A percentile compares a stretch with the other conserved stretches of the same genome.
phyloP scores from a whole-genome alignment of 768 basidiomycete species.

The Boletales sp. region DNA sequence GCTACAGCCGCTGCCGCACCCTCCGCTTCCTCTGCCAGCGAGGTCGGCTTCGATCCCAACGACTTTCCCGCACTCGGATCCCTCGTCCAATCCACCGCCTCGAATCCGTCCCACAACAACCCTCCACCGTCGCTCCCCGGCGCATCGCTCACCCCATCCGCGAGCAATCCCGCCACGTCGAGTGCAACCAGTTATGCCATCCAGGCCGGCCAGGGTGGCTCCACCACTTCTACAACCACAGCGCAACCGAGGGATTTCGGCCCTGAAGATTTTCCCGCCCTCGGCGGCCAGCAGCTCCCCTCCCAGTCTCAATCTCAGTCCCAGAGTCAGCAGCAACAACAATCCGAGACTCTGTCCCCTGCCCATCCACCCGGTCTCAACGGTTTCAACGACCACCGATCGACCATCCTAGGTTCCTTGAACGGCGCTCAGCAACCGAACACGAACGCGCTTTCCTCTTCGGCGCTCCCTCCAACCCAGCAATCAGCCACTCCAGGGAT shows the following conservation, averaged over 20 bases:
- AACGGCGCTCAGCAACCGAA: conserved; percentile 26
- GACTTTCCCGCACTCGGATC: conserved; percentile 85
- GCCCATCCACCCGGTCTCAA: conserved; percentile 77
- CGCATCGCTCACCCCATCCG: conserved; percentile 21
- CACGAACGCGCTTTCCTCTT: conserved; percentile 15
- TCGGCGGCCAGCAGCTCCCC: conserved; percentile 55
- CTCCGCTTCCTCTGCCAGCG: conserved; percentile 62
- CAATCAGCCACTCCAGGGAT: conserved; percentile 61
- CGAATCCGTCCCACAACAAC: conserved; percentile 35
- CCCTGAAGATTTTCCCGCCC: conserved; percentile 87
- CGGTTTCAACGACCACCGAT: conserved; percentile 55
- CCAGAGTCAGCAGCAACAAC: conserved; percentile 29
- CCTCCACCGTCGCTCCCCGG: conserved; percentile 26
- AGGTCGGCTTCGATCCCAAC: conserved; percentile 79
- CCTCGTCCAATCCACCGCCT: conserved; percentile 46
- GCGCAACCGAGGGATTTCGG: conserved; percentile 47
- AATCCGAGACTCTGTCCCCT: conserved; percentile 30
- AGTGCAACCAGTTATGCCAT: conserved; percentile 72
- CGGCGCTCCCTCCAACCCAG: conserved; percentile 40
- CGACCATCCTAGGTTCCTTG: conserved; percentile 53
- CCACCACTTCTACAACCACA: conserved; percentile 8
- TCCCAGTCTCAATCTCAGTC: conserved; percentile 23
- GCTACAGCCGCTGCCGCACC: conserved; percentile 44
- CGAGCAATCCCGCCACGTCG: conserved; percentile 28
- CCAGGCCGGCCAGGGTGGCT: conserved; percentile 61